These are phyloP conservation scores for Setaria viridis DNA, from an alignment of 202 grass and related monocot species.

Conservation along the genomic window DNA sequence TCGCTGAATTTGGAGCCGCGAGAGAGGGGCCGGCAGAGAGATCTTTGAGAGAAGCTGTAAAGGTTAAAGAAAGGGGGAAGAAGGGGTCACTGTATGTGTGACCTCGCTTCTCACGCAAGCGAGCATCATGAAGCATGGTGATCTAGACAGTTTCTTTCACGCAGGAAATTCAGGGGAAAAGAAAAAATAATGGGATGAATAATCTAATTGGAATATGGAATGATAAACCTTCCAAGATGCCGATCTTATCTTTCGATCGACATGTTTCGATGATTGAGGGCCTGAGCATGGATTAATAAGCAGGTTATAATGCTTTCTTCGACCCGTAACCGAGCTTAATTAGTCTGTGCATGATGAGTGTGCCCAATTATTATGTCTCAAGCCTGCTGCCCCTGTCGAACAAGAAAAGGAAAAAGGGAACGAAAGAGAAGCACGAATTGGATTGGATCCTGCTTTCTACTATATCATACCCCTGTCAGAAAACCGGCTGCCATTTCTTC, in stretches of 20 bases:
- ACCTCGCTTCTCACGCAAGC: constrained; percentile 59
- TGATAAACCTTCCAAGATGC: constrained; percentile 38
- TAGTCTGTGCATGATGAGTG: constrained; percentile 11
- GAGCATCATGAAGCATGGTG: constrained; percentile 48
- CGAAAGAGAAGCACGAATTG: constrained; percentile 27
- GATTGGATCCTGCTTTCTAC: constrained; percentile 28
- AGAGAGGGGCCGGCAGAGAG: constrained; percentile 29
- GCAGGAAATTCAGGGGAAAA: not conserved
- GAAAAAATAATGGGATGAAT: not conserved
- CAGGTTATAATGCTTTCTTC: constrained; percentile 14
- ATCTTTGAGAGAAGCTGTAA: not conserved
- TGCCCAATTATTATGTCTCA: constrained; percentile 43
- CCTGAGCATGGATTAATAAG: not conserved
- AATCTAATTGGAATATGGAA: not conserved
- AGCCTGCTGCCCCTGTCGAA: constrained; percentile 27
- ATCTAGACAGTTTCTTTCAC: not conserved
- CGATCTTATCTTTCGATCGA: constrained; percentile 28
- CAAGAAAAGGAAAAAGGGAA: constrained; percentile 6
- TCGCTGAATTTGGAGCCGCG: constrained; percentile 49
- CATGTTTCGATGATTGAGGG: constrained; percentile 35
- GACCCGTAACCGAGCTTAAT: constrained; percentile 27
- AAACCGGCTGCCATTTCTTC: constrained; percentile 47
- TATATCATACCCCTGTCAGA: constrained; percentile 17
- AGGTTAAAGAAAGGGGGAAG: constrained; percentile 10
- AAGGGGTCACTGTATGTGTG: constrained; percentile 8